A percentile compares a stretch with the other conserved stretches of the same genome.
phyloP scores from a whole-genome alignment of 2,329 filamentous ascomycete genomes.

The Fusarium sp. region DNA sequence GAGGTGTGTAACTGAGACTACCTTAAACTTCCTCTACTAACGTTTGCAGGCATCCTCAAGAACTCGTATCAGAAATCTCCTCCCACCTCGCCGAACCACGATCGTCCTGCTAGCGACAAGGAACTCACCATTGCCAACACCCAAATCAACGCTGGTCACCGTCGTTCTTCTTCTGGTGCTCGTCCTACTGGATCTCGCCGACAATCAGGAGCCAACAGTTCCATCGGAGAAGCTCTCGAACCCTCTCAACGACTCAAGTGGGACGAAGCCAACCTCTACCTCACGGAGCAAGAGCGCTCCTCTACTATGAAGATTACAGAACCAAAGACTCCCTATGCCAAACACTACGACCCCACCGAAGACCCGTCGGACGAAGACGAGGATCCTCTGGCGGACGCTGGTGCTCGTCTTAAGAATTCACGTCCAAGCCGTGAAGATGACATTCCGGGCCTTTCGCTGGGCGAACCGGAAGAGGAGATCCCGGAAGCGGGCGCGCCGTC shows the following conservation, averaged over 20 bases:
- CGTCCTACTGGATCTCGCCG: slow-evolving; percentile 76
- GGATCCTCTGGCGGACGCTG: slow-evolving; percentile 48
- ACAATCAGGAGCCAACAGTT: slow-evolving; percentile 67
- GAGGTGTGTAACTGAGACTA: slow-evolving; percentile 52
- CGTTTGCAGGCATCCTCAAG: slow-evolving; percentile 84
- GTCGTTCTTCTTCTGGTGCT: slow-evolving; percentile 80
- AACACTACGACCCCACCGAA: slow-evolving; percentile 89
- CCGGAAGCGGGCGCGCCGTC: slow-evolving; percentile 59
- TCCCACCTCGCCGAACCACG: slow-evolving; percentile 61
- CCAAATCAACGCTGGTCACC: slow-evolving; percentile 90
- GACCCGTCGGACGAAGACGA: slow-evolving; percentile 85
- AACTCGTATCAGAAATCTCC: slow-evolving; percentile 80
- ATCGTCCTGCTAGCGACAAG: slow-evolving; percentile 72
- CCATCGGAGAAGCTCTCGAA: slow-evolving; percentile 58
- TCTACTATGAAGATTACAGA: slow-evolving; percentile 99
- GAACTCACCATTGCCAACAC: slow-evolving; percentile 96
- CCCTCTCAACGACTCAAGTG: slow-evolving; percentile 86
- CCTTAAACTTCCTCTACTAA: background rate
- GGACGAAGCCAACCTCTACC: slow-evolving; percentile 98
- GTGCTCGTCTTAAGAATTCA: slow-evolving; percentile 49
- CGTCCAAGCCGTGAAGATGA: slow-evolving; percentile 71
- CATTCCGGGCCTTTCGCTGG: slow-evolving; percentile 91
- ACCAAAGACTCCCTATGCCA: slow-evolving; percentile 96
- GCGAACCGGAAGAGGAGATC: slow-evolving; percentile 86
- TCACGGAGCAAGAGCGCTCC: slow-evolving; percentile 95